Base-by-base conservation (phyloP, 2,329 filamentous ascomycete genomes). In the Nannizziopsis barbatae region DNA sequence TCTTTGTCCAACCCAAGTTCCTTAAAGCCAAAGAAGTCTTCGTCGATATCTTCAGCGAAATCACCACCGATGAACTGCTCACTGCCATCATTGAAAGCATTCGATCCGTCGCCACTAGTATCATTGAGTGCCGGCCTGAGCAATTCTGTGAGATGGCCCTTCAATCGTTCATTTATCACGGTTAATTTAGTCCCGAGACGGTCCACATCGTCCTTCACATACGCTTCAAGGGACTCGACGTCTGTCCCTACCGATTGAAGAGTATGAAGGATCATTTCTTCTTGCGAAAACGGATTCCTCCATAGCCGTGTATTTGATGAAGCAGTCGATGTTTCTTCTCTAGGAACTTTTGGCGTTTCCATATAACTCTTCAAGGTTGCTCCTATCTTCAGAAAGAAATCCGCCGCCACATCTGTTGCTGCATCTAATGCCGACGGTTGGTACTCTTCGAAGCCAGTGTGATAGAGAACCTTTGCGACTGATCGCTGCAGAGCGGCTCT, bases 1-100 rank as follows among this genome's bases (percentile, higher is more conserved):
- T 98, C 92, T 57, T 81, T 83, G 60, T 95, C 88, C 50, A 98
- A 76, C 38, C 92, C 92, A 40, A 98, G 78, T 52, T 94, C 89
- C 62, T 88, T 89, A 77, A 98, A 96, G 22, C 92, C 92, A 61
- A 98, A 98, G 76, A 95, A 98, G 69, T 98, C 92, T 71, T 98
- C 92, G 52, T 89, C 90, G 10, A 98, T 84, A 58, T 98, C 92
- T 63, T 95, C 92, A 0, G 92, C 92, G 64, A 98, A 98, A 65
- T 98, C 92, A 53, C 92, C 92, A 40, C 86, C 87, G 42, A 95
- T 82, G 58, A 96, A 98, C 62, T 96, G 92, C 55, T 98, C 92
- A 65, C 88, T 95, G 55, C 89, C 90, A 59, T 98, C 92, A 53
- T 93, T 87, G 74, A 98, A 98, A 5, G 88, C 86, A 49, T 84